These are phyloP conservation scores for Phytophthora sansomeana DNA, from an alignment of 352 stramenopile genomes.

Conservation along the genomic window DNA sequence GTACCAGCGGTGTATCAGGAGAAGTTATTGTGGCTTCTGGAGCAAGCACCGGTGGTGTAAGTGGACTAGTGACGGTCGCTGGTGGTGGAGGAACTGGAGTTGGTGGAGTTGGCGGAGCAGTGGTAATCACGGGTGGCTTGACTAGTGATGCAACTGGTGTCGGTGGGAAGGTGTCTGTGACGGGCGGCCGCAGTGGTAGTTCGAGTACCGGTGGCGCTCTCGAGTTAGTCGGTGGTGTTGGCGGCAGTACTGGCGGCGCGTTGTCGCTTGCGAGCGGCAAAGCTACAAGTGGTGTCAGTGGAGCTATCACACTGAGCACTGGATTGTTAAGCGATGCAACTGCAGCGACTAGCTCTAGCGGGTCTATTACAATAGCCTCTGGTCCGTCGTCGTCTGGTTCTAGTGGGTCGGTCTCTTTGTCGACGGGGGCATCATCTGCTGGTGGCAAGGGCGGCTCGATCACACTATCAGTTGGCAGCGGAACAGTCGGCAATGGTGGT, in stretches of 20 bases:
- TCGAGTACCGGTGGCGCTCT: constrained; percentile 22
- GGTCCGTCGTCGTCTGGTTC: constrained; percentile 34
- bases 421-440: constrained; percentile 48
- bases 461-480: constrained; percentile 39
- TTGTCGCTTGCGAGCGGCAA: constrained; percentile 28
- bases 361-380: constrained; percentile 22
- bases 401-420: constrained; percentile 32
- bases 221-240: constrained; percentile 9
- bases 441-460: constrained; percentile 34
- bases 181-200: constrained; percentile 33
- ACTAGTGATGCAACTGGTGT: background rate
- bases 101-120: too few relatives aligned
- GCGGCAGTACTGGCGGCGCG: constrained; percentile 24
- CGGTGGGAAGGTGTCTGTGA: background rate
- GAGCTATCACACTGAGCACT: constrained; percentile 14
- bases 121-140: too few relatives aligned
- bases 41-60: background rate
- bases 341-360: constrained; percentile 22
- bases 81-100: constrained; percentile 9
- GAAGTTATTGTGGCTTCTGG: too few relatives aligned
- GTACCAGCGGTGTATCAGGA: too few relatives aligned
- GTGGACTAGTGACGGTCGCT: background rate
- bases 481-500: constrained; percentile 37
- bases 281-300: constrained; percentile 28
- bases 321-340: background rate